Percentiles rank a stretch among this genome's conserved stretches.
Evolutionary conservation across 2,329 filamentous ascomycete species (phyloP).

Genomic region (Clarireedia monteithiana): DNA sequence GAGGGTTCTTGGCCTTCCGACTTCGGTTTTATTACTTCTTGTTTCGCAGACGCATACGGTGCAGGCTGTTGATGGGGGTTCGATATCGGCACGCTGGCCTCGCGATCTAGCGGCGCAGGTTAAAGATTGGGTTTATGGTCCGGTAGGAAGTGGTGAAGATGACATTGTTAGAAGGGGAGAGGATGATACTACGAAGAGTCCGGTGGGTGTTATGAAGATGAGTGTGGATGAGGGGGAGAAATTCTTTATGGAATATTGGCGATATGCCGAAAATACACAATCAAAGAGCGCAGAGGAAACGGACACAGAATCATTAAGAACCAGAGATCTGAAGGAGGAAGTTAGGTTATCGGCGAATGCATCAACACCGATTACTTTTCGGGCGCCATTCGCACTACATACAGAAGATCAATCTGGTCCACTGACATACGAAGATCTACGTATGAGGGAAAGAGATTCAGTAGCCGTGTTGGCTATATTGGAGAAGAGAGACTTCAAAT

Average conservation of each 20-base stretch:
- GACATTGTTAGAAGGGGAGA: constrained; percentile 32
- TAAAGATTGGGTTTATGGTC: constrained; percentile 41
- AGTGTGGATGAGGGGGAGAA: constrained; percentile 62
- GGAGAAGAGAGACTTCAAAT: constrained; percentile 52
- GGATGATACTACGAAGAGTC: constrained; percentile 33
- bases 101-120: constrained; percentile 37
- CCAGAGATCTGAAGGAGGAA: constrained; percentile 20
- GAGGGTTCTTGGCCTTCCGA: constrained; percentile 33
- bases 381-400: constrained; percentile 46
- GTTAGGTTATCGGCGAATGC: constrained; percentile 19
- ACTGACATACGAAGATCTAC: constrained; percentile 11
- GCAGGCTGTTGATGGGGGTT: constrained; percentile 19
- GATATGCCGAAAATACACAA: constrained; percentile 24
- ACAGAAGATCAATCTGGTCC: constrained; percentile 18
- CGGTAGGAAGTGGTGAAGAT: constrained; percentile 34
- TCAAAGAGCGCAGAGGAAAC: neutral
- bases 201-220: constrained; percentile 66
- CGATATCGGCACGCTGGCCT: constrained; percentile 32
- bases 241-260: constrained; percentile 60
- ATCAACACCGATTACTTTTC: constrained; percentile 30
- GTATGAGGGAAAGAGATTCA: constrained; percentile 10
- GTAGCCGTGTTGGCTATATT: constrained; percentile 39
- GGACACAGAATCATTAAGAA: constrained; percentile 4
- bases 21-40: constrained; percentile 40
- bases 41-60: constrained; percentile 33